Conservation (phyloP, 2,329 filamentous ascomycete species). For the Septoria linicola region DNA sequence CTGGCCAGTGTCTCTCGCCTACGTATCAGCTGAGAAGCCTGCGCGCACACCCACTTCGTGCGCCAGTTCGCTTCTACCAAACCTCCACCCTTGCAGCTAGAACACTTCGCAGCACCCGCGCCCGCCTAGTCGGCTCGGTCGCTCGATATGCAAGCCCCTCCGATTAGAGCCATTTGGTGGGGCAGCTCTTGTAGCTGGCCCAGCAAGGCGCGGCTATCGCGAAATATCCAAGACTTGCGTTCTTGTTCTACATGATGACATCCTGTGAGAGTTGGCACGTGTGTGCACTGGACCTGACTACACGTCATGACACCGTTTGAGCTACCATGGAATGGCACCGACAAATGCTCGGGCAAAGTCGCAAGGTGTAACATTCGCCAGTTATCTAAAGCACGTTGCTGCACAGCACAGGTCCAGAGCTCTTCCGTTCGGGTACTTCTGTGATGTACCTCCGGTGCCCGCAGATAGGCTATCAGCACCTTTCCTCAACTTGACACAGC, state of each 20-base stretch:
- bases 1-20: neutral
- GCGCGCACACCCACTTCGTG: neutral
- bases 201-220: constrained; percentile 5
- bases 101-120: neutral
- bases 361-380: no score
- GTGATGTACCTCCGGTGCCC: neutral
- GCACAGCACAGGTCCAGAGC: no score
- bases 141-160: constrained; percentile 1
- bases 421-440: no score
- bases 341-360: no score
- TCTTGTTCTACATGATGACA: no score
- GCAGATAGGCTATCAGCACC: constrained; percentile 4
- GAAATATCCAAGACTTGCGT: neutral
- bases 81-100: neutral
- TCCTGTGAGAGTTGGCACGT: no score
- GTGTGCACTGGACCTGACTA: no score
- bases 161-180: neutral
- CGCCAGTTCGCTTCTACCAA: neutral
- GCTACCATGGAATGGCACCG: no score
- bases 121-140: neutral
- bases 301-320: no score
- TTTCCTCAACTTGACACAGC: neutral
- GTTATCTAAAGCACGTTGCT: no score
- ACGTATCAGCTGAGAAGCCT: neutral
- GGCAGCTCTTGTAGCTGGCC: neutral